Evolutionary conservation across 768 basidiomycete genomes (phyloP).

Genomic region (Trametes coccinea): DNA sequence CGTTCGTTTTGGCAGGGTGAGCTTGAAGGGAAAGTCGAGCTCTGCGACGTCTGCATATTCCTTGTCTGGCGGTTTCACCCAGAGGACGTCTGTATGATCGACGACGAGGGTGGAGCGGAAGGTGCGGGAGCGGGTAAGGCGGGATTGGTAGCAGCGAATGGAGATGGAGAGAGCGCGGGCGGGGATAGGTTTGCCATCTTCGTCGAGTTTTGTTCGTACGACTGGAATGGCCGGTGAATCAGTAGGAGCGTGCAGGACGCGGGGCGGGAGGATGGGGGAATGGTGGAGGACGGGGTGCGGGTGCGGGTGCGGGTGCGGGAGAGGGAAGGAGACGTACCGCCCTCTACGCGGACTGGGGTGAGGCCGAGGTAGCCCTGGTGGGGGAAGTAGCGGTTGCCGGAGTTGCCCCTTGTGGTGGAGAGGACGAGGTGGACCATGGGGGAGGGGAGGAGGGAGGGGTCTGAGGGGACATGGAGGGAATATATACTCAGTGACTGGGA

Average conservation of each 20-base stretch:
- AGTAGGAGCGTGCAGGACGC: not conserved
- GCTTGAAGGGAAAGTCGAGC: conserved; percentile 68
- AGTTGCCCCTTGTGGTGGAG: conserved; percentile 66
- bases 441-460: conserved; percentile 23
- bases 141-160: conserved; percentile 84
- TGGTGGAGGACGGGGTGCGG: too few species aligned
- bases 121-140: conserved; percentile 54
- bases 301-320: not conserved
- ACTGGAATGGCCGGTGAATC: conserved; percentile 39
- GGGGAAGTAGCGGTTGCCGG: conserved; percentile 71
- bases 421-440: conserved; percentile 72
- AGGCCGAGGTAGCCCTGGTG: conserved; percentile 77
- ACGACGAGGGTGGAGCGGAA: conserved; percentile 65
- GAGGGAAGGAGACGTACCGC: conserved; percentile 46
- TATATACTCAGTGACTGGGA: conserved; percentile 51
- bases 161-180: conserved; percentile 69
- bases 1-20: conserved; percentile 63
- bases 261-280: too few species aligned
- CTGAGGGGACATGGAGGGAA: conserved; percentile 23
- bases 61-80: conserved; percentile 61
- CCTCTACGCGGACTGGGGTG: conserved; percentile 77
- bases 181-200: conserved; percentile 65
- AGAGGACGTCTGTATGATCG: conserved; percentile 65
- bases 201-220: conserved; percentile 70
- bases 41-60: conserved; percentile 64